phyloP scores from a whole-genome alignment of 345 rosid genomes.

The Euclidium syriacum region DNA sequence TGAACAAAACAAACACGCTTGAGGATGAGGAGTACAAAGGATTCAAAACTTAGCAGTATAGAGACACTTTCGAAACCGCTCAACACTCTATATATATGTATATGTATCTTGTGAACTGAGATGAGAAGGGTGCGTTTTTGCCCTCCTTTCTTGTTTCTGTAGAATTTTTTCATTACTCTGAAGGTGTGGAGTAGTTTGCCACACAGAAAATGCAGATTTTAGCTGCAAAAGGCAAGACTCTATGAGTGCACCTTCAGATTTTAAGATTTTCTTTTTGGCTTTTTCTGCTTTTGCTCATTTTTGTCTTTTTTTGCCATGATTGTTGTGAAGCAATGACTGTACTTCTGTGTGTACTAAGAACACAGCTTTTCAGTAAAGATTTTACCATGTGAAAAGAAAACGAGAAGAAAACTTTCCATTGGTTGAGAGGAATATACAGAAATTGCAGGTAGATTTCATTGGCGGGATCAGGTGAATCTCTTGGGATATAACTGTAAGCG shows the following conservation, averaged over 20 bases:
- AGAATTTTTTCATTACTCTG: not conserved
- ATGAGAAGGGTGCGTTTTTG: conserved; percentile 30
- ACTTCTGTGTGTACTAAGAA: not conserved
- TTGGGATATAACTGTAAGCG: not conserved
- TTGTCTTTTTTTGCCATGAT: not conserved
- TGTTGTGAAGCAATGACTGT: not conserved
- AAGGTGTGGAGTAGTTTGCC: conserved; percentile 15
- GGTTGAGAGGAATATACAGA: not conserved
- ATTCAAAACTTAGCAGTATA: conserved; percentile 18
- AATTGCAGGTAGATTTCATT: not conserved
- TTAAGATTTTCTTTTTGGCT: not conserved
- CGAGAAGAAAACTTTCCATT: not conserved
- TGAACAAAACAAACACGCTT: conserved; percentile 28
- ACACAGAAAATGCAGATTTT: conserved; percentile 13
- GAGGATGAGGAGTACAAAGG: conserved; percentile 23
- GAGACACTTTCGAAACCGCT: not conserved
- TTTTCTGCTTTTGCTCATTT: not conserved
- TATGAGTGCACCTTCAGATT: conserved; percentile 12
- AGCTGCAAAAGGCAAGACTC: conserved; percentile 23
- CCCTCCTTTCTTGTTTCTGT: conserved; percentile 25
- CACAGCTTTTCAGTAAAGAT: not conserved
- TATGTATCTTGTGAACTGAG: conserved; percentile 23
- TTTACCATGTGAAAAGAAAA: not conserved
- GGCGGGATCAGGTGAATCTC: not conserved
- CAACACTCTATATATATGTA: conserved; percentile 20